Conservation (phyloP, 352 stramenopile genomes). For the Globisporangium lucens region DNA sequence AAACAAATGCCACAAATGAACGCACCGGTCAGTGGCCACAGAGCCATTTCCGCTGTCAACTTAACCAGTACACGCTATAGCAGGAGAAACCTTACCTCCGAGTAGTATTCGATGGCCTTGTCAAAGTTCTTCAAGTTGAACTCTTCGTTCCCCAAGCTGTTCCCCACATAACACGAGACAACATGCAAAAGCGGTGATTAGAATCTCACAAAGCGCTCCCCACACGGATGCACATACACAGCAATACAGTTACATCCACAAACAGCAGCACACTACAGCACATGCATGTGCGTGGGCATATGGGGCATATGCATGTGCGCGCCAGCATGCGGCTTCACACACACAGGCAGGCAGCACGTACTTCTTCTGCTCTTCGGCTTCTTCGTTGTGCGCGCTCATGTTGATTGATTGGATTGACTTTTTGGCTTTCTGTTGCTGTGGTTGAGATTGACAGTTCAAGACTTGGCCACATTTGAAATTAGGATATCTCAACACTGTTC, state of each 20-base stretch:
- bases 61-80: neutral
- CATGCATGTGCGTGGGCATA: neutral
- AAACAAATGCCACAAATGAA: neutral
- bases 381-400: constrained; percentile 29
- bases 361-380: constrained; percentile 65
- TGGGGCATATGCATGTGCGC: neutral
- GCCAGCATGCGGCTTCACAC: neutral
- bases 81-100: constrained; percentile 34
- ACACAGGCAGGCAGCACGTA: constrained; percentile 24
- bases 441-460: neutral
- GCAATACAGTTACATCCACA: neutral
- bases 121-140: constrained; percentile 87
- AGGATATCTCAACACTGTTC: no score
- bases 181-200: neutral
- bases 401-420: constrained; percentile 4
- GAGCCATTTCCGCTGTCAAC: neutral
- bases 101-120: constrained; percentile 77
- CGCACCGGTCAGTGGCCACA: neutral
- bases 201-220: neutral
- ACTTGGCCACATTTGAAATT: no score
- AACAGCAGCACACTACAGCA: neutral
- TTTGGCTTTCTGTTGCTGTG: neutral
- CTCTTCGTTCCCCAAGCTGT: constrained; percentile 77
- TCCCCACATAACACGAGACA: neutral
- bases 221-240: no score